Conservation (phyloP, 495 filamentous ascomycete species). For the Letharia columbiana region DNA sequence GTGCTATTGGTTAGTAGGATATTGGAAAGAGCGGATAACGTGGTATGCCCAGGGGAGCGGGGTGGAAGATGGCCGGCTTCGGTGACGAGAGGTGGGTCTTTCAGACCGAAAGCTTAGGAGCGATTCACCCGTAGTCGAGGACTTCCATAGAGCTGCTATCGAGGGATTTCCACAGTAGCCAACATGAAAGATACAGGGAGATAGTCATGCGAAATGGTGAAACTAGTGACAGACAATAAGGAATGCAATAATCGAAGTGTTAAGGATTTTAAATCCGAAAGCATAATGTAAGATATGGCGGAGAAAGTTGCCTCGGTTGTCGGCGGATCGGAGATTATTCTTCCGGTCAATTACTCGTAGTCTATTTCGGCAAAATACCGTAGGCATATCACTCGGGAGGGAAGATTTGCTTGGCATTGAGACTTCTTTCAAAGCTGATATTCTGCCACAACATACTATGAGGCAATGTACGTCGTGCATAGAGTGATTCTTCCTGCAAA, state of each 20-base stretch:
- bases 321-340: not conserved
- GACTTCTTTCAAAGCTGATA: no score
- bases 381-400: no score
- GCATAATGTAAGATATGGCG: not conserved
- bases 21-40: not conserved
- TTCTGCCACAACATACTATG: no score
- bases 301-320: not conserved
- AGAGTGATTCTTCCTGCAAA: no score
- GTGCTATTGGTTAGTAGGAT: not conserved
- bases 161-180: not conserved
- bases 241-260: not conserved
- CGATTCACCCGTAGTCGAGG: slow-evolving; percentile 13
- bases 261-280: not conserved
- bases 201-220: not conserved
- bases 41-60: not conserved
- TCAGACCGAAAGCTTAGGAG: not conserved
- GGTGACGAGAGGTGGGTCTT: not conserved
- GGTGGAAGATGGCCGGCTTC: not conserved
- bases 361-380: no score
- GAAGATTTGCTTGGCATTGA: no score
- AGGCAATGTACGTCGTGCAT: no score
- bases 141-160: slow-evolving; percentile 8
- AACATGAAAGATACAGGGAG: not conserved
- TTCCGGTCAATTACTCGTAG: not conserved
- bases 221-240: not conserved